phyloP scores from a whole-genome alignment of 2,329 filamentous ascomycete genomes.

The Arthrobotrys conoides region DNA sequence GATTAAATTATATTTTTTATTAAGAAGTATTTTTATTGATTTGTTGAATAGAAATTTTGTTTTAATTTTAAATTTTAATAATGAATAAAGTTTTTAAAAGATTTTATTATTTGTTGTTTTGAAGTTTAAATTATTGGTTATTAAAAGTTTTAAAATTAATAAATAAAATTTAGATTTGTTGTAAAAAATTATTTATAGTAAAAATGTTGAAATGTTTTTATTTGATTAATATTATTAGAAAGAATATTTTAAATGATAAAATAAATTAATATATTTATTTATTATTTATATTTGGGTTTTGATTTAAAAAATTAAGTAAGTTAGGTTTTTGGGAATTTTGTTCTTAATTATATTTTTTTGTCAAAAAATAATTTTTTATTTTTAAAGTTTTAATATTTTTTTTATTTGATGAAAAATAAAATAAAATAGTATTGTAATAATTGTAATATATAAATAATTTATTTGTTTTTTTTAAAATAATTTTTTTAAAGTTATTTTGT shows the following conservation, averaged over 20 bases:
- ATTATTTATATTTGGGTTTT: background rate
- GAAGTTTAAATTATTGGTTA: background rate
- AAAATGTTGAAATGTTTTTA: background rate
- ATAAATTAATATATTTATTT: conserved; percentile 1
- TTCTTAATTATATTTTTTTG: too few relatives aligned
- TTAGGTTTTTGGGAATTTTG: background rate
- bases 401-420: too few relatives aligned
- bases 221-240: background rate
- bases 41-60: background rate
- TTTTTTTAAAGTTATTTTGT: background rate
- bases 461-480: background rate
- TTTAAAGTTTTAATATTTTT: too few relatives aligned
- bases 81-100: background rate
- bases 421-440: too few relatives aligned
- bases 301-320: background rate
- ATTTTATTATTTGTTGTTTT: background rate
- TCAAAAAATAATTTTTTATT: background rate
- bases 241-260: background rate
- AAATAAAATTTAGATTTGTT: background rate
- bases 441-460: too few relatives aligned
- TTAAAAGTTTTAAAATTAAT: too few relatives aligned
- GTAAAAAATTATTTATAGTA: background rate
- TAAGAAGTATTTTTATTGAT: background rate
- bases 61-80: background rate
- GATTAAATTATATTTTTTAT: background rate